Percentiles rank a stretch among this genome's conserved stretches.
Conservation (phyloP, 805 yeast genomes). For the Kodamaea hsintzibuensis region DNA sequence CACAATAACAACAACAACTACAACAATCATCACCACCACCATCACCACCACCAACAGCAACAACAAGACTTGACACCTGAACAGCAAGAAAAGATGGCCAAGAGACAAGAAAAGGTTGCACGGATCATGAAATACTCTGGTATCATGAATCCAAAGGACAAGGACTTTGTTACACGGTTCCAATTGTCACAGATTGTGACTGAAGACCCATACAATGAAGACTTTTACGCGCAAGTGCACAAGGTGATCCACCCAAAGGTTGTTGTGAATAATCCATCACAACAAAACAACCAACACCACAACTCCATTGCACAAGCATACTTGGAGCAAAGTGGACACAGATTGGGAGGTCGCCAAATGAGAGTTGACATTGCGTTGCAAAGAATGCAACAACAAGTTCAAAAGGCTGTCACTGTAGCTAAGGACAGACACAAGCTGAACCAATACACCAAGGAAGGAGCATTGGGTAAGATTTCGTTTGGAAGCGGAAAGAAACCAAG, state of each 20-base stretch:
- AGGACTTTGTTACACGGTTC: constrained; percentile 90
- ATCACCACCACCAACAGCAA: constrained; percentile 20
- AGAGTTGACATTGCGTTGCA: constrained; percentile 89
- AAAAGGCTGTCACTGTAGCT: constrained; percentile 93
- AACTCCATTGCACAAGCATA: constrained; percentile 92
- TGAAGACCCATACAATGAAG: constrained; percentile 96
- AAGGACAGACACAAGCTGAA: constrained; percentile 76
- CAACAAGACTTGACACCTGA: constrained; percentile 58
- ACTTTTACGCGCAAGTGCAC: constrained; percentile 91
- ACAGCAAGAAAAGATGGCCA: constrained; percentile 65
- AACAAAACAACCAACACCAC: constrained; percentile 53
- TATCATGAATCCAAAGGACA: constrained; percentile 95
- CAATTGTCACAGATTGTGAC: constrained; percentile 95
- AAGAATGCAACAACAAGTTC: constrained; percentile 98
- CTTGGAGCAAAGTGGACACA: constrained; percentile 86
- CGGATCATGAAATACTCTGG: constrained; percentile 83
- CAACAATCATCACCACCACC: constrained; percentile 29
- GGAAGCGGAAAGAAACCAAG: constrained; percentile 85
- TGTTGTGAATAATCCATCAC: constrained; percentile 51
- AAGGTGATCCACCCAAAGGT: constrained; percentile 58
- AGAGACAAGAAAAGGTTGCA: constrained; percentile 73
- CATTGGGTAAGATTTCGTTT: constrained; percentile 81
- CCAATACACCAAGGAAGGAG: constrained; percentile 75
- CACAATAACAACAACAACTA: constrained; percentile 22
- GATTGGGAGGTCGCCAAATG: constrained; percentile 81